phyloP scores from a whole-genome alignment of 2,329 filamentous ascomycete genomes.

The Thermothelomyces thermophilus region DNA sequence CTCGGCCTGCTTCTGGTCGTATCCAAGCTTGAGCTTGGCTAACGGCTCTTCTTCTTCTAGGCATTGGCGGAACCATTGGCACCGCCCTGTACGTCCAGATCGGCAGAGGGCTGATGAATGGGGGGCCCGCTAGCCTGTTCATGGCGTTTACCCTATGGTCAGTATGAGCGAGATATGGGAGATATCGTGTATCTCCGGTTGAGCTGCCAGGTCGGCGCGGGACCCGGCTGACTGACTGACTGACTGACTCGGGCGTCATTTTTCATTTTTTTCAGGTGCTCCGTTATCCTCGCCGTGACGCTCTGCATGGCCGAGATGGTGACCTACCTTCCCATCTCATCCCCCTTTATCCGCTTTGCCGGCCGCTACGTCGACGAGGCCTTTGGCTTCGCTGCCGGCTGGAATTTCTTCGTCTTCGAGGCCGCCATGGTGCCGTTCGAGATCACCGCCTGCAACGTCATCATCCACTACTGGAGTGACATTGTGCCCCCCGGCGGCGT shows the following conservation, averaged over 20 bases:
- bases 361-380: slow-evolving; percentile 69
- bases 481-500: slow-evolving; percentile 48
- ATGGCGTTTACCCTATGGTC: slow-evolving; percentile 54
- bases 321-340: slow-evolving; percentile 68
- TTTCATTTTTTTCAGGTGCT: slow-evolving; percentile 37
- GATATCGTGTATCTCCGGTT: neutral
- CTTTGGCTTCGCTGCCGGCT: slow-evolving; percentile 65
- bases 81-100: slow-evolving; percentile 56
- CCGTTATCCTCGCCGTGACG: slow-evolving; percentile 54
- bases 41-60: slow-evolving; percentile 33
- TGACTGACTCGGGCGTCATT: neutral
- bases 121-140: slow-evolving; percentile 53
- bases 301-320: slow-evolving; percentile 68
- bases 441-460: slow-evolving; percentile 57
- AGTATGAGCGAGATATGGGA: neutral
- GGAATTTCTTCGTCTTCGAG: slow-evolving; percentile 69
- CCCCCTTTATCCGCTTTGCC: slow-evolving; percentile 71
- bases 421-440: slow-evolving; percentile 62
- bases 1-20: neutral
- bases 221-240: neutral
- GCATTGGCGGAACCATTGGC: slow-evolving; percentile 59
- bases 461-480: slow-evolving; percentile 58
- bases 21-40: neutral
- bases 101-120: slow-evolving; percentile 50
- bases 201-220: too few relatives aligned